A percentile compares a stretch with the other conserved stretches of the same genome.
These are phyloP conservation scores for Debaryomyces castellii DNA, from an alignment of 805 yeast genomes.

Conservation along the genomic window DNA sequence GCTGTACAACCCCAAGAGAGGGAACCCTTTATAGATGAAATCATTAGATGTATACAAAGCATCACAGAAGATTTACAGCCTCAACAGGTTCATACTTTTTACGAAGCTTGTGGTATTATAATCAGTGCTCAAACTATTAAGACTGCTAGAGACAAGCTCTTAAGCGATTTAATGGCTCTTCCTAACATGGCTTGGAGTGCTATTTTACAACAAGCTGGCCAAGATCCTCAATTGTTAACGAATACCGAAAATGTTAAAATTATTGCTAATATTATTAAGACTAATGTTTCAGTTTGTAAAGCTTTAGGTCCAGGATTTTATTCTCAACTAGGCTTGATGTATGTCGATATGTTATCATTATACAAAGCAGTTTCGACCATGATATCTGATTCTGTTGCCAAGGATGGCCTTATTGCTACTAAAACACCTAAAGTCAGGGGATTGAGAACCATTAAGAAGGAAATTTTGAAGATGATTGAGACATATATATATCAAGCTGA, in stretches of 20 bases:
- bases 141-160: slow-evolving; percentile 66
- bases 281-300: slow-evolving; percentile 93
- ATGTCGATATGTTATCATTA: slow-evolving; percentile 83
- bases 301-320: slow-evolving; percentile 90
- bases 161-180: slow-evolving; percentile 77
- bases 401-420: slow-evolving; percentile 84
- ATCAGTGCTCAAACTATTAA: slow-evolving; percentile 80
- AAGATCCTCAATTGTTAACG: slow-evolving; percentile 75
- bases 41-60: slow-evolving; percentile 75
- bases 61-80: slow-evolving; percentile 94
- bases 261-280: slow-evolving; percentile 89
- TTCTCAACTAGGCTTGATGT: slow-evolving; percentile 82
- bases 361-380: slow-evolving; percentile 85
- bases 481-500: slow-evolving; percentile 86
- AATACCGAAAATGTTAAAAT: slow-evolving; percentile 87
- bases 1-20: slow-evolving; percentile 80
- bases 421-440: slow-evolving; percentile 95
- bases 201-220: slow-evolving; percentile 79
- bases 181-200: slow-evolving; percentile 96
- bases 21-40: slow-evolving; percentile 90
- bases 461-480: slow-evolving; percentile 83
- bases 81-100: slow-evolving; percentile 96
- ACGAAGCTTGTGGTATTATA: slow-evolving; percentile 95
- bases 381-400: slow-evolving; percentile 77
- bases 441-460: slow-evolving; percentile 93